phyloP scores from a whole-genome alignment of 805 yeast genomes.

The Candida glaebosa region DNA sequence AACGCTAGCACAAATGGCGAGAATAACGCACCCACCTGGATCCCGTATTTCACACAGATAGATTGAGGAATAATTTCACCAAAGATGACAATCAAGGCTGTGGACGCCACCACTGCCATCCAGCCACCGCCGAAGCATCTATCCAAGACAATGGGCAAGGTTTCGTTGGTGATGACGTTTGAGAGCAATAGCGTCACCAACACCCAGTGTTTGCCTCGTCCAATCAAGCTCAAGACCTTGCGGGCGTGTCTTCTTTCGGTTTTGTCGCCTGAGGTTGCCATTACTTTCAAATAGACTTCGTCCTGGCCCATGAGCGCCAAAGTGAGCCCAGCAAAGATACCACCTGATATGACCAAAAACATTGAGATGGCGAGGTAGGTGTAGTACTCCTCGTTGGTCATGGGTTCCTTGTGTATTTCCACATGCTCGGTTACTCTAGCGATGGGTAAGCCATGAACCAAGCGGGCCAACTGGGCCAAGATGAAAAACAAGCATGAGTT shows the following conservation, averaged over 20 bases:
- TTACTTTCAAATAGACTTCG: constrained; percentile 88
- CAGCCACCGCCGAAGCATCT: constrained; percentile 95
- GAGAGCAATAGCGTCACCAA: constrained; percentile 81
- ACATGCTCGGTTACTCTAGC: constrained; percentile 5
- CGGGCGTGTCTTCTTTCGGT: constrained; percentile 65
- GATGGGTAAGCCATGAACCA: constrained; percentile 36
- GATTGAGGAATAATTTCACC: constrained; percentile 98
- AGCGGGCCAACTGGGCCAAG: constrained; percentile 28
- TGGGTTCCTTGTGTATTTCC: constrained; percentile 12
- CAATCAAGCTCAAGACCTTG: constrained; percentile 67
- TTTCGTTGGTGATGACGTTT: constrained; percentile 91
- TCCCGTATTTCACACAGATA: constrained; percentile 87
- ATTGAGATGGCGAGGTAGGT: constrained; percentile 52
- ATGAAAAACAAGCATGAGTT: constrained; percentile 26
- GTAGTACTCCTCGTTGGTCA: constrained; percentile 42
- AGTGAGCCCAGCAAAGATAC: constrained; percentile 93
- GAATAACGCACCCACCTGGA: constrained; percentile 85
- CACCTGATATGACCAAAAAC: constrained; percentile 69
- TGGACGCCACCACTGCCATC: constrained; percentile 93
- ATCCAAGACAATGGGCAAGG: constrained; percentile 90
- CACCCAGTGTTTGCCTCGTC: constrained; percentile 93
- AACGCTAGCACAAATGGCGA: constrained; percentile 81
- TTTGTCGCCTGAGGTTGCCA: constrained; percentile 79
- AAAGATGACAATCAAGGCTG: constrained; percentile 86
- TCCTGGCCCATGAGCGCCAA: constrained; percentile 97